Conservation (phyloP, 139 green algal genomes). For the Chlamydomonas asymmetrica region DNA sequence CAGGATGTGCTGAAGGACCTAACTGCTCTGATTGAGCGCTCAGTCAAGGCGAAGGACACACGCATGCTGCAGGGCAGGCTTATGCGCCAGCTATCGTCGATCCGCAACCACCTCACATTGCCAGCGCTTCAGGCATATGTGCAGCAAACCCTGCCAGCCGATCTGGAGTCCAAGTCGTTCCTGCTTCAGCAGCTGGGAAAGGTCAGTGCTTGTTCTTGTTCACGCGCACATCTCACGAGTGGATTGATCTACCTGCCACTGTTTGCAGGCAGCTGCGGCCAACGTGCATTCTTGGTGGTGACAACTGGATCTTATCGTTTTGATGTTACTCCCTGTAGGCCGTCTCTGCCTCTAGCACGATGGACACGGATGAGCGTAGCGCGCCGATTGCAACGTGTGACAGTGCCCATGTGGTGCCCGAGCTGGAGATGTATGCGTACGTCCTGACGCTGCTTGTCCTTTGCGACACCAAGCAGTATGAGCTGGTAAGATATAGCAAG, state of each 20-base stretch:
- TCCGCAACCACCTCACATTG: constrained; percentile 67
- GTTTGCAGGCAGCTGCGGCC: no score
- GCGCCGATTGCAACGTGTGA: constrained; percentile 1
- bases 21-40: constrained; percentile 66
- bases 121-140: no score
- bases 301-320: no score
- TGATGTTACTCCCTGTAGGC: constrained; percentile 1
- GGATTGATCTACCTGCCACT: no score
- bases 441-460: constrained; percentile 81
- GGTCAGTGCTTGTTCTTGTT: no score
- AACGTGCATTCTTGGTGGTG: not conserved
- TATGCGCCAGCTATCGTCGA: constrained; percentile 70
- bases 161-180: constrained; percentile 20
- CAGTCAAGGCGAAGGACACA: constrained; percentile 84
- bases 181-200: constrained; percentile 49
- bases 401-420: constrained; percentile 49
- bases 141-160: constrained; percentile 40
- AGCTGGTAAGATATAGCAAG: constrained; percentile 60
- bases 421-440: constrained; percentile 86
- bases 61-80: constrained; percentile 68
- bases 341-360: constrained; percentile 7
- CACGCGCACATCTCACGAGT: no score
- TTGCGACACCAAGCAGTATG: constrained; percentile 72
- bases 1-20: constrained; percentile 39
- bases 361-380: constrained; percentile 44